Evolutionary conservation across 148 eudicot species (phyloP), one percentile per base, ranked within the genome.

Genomic region (Chenopodium formosanum): DNA sequence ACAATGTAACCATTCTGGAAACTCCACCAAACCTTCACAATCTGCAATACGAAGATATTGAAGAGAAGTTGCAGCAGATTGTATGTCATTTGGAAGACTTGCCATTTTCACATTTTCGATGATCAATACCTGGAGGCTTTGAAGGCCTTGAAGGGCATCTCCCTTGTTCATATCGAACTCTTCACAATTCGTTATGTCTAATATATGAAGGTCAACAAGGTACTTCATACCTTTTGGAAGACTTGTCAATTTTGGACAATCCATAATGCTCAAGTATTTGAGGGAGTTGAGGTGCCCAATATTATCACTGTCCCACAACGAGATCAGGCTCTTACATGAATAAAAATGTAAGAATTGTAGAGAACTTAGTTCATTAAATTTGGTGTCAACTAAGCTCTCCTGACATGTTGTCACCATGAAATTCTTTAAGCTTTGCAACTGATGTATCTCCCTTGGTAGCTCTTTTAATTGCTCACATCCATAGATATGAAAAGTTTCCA

Each of bases 161-260:
- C 83, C 90, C 1, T 78, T 71, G 5, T 22, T 58, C 70, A 89
- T 77, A 83, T 86, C 83, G 20, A 90, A 79, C 83, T 77, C 83
- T 77, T 84, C 78, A 79, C 91, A 90, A 73, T 86, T 75, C 25
- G 56, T 64, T 62, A 90, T 83, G 52, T 60, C 53, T 46, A 89
- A 58, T 67, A 79, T 80, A 77, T 86, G 81, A 5, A 90, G 91
- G 34, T 78, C 25, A 12, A 69, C 64, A 37, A 89, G 74, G 14
- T 75, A 48, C 62, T 67, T 86, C 27, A 87, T 77, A 71, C 84
- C 73, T 32, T 74, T 68, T 0, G 90, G 88, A 63, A 90, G 82
- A 56, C 76, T 79, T 65, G 78, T 70, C 70, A 90, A 62, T 53
- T 78, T 83, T 17, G 88, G 86, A 81, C 93, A 90, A 13, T 81